These are phyloP conservation scores for Fusarium sp. DNA, from an alignment of 2,329 filamentous ascomycete genomes.

Conservation along the genomic window DNA sequence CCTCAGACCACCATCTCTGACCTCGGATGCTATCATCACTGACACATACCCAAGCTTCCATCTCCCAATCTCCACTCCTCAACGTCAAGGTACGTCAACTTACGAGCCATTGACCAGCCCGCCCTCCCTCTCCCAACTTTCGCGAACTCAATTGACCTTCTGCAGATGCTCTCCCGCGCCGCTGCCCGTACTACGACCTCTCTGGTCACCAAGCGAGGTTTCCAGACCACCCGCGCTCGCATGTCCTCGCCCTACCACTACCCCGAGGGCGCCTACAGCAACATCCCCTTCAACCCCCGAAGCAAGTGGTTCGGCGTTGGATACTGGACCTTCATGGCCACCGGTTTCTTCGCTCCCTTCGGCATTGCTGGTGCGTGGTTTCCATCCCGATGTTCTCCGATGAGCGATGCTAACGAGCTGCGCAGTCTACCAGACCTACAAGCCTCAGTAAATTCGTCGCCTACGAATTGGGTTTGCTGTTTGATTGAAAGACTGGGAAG, in stretches of 20 bases:
- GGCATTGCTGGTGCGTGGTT: slow-evolving; percentile 69
- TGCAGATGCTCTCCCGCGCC: slow-evolving; percentile 86
- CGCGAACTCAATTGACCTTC: slow-evolving; percentile 57
- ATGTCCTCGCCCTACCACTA: slow-evolving; percentile 97
- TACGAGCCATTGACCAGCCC: slow-evolving; percentile 17
- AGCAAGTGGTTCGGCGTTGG: slow-evolving; percentile 84
- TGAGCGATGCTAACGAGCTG: slow-evolving; percentile 37
- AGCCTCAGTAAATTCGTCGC: slow-evolving; percentile 52
- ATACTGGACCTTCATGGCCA: slow-evolving; percentile 80
- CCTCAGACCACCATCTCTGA: slow-evolving; percentile 50
- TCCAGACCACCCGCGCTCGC: slow-evolving; percentile 89
- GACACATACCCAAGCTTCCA: slow-evolving; percentile 46
- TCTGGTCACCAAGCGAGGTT: slow-evolving; percentile 87
- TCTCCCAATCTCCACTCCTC: slow-evolving; percentile 46
- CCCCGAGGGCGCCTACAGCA: slow-evolving; percentile 92
- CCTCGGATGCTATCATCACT: slow-evolving; percentile 48
- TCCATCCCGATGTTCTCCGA: slow-evolving; percentile 19
- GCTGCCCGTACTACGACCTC: slow-evolving; percentile 73
- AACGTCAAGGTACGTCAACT: slow-evolving; percentile 46
- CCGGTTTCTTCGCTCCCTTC: slow-evolving; percentile 72
- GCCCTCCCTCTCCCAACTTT: background rate
- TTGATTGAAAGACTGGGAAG: slow-evolving; percentile 39
- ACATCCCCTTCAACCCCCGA: slow-evolving; percentile 97
- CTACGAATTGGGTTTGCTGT: slow-evolving; percentile 22
- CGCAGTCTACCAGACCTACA: slow-evolving; percentile 63